Percentiles rank a stretch among this genome's conserved stretches.
Conservation (phyloP, 768 basidiomycete genomes). For the Dioszegia hungarica region DNA sequence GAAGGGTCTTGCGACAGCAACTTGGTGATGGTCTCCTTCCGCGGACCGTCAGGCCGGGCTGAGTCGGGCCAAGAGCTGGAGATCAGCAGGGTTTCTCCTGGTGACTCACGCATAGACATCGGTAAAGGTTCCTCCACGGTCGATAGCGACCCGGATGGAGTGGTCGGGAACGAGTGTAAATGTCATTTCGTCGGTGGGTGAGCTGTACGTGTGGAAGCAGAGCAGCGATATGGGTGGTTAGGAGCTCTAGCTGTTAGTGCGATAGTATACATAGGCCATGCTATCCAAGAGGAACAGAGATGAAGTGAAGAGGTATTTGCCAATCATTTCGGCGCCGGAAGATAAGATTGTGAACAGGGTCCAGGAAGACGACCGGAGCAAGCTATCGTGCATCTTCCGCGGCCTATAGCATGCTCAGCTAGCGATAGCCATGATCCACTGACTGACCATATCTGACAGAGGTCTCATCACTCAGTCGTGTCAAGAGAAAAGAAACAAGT, state of each 20-base stretch:
- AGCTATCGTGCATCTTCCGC: background rate
- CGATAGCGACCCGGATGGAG: slow-evolving; percentile 36
- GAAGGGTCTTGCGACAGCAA: slow-evolving; percentile 80
- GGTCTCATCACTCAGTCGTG: too few relatives aligned
- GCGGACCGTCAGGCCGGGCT: background rate
- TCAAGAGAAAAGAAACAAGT: too few relatives aligned
- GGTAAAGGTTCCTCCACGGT: slow-evolving; percentile 46
- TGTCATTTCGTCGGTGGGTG: background rate
- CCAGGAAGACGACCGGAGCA: background rate
- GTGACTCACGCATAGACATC: slow-evolving; percentile 32
- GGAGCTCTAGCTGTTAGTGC: too few relatives aligned
- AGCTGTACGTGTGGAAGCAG: background rate
- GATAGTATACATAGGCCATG: too few relatives aligned
- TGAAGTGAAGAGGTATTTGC: too few relatives aligned
- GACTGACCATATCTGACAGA: too few relatives aligned
- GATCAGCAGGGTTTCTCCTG: background rate
- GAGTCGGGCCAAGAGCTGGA: slow-evolving; percentile 53
- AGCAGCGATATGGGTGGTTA: too few relatives aligned
- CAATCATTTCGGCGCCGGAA: too few relatives aligned
- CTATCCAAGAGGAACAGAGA: too few relatives aligned
- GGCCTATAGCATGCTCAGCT: too few relatives aligned
- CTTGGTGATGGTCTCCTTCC: slow-evolving; percentile 67
- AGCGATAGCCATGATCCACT: too few relatives aligned
- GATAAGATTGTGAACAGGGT: background rate
- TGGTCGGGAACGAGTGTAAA: slow-evolving; percentile 18